Evolutionary conservation across 768 basidiomycete species (phyloP), one percentile per base, ranked within the genome.

Genomic region (Leccinum subgranulosum): DNA sequence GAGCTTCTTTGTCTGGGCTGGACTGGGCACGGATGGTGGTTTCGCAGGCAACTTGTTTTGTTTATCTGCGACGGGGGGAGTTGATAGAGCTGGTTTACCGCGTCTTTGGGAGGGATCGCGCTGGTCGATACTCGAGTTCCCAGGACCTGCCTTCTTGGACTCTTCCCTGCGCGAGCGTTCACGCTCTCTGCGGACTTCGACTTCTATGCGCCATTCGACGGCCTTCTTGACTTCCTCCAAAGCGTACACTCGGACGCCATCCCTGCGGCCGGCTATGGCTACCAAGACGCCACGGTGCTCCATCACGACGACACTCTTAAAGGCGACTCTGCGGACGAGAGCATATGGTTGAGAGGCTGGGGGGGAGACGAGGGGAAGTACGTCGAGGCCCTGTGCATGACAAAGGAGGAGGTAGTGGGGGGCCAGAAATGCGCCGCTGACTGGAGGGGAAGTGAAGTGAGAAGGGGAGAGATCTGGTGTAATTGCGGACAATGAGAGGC

Each of bases 221-320:
- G 86, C 88, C 67, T 86, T 90, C 71, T 86, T 89, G 12, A 94
- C 83, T 65, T 94, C 92, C 57, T 93, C 91, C 15, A 94, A 76
- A 17, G 92, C 92, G 70, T 94, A 94, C 17, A 94, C 92, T 34
- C 92, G 82, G 46, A 94, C 91, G 3, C 92, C 91, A 60, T 93
- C 90, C 63, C 92, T 76, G 60, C 92, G 77, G 9, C 92, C 92
- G 15, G 92, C 92, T 60, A 94, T 92, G 12, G 92, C 91, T 9
- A 94, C 92, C n/a, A 94, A 75, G 0, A 94, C 90, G 7, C 91
- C 92, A 29, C 92, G 87, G 66, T 93, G 89, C 64, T 94, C 92
- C 92, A 94, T 94, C 14, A 94, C 87, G 1, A 94, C 88, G n/a
- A 94, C 86, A 55, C 82, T 85, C 67, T 92, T 93, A 73, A 94